Evolutionary conservation across 2,329 filamentous ascomycete species (phyloP).

Genomic region (Leptographium wingfieldii): DNA sequence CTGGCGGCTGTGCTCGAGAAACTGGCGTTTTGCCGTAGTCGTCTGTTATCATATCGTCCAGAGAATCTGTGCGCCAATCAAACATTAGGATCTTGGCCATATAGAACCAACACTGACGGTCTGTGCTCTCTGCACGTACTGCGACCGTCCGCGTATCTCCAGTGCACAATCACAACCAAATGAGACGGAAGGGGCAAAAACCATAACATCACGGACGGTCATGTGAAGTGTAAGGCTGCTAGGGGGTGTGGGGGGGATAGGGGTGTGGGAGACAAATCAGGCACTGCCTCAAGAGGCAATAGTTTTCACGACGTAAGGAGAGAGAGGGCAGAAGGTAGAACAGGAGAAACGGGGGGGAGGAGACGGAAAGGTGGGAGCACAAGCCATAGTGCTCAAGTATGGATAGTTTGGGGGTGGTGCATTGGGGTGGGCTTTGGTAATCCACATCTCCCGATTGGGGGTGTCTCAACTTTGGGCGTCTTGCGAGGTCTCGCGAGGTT

Average conservation of each 20-base stretch:
- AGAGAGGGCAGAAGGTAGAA: not conserved
- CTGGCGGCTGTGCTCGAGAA: constrained; percentile 50
- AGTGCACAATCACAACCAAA: not conserved
- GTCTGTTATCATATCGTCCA: constrained; percentile 40
- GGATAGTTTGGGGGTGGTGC: not conserved
- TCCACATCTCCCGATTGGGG: too few species aligned
- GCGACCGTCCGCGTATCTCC: not conserved
- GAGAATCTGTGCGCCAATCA: constrained; percentile 44
- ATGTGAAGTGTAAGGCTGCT: constrained; percentile 9
- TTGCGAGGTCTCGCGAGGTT: not conserved
- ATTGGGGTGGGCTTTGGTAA: not conserved
- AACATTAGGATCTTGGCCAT: constrained; percentile 27
- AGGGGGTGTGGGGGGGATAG: constrained; percentile 6
- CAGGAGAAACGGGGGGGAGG: constrained; percentile 4
- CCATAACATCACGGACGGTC: not conserved
- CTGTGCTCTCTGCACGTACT: not conserved
- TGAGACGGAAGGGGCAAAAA: not conserved
- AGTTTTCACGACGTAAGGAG: not conserved
- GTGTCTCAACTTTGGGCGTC: not conserved
- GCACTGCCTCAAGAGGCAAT: not conserved
- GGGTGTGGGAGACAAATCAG: not conserved
- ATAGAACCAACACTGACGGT: constrained; percentile 5
- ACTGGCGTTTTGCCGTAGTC: constrained; percentile 41
- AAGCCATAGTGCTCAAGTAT: not conserved
- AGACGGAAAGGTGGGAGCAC: not conserved